These are phyloP conservation scores for Saprolegnia parasitica DNA, from an alignment of 352 stramenopile genomes.

Conservation along the genomic window DNA sequence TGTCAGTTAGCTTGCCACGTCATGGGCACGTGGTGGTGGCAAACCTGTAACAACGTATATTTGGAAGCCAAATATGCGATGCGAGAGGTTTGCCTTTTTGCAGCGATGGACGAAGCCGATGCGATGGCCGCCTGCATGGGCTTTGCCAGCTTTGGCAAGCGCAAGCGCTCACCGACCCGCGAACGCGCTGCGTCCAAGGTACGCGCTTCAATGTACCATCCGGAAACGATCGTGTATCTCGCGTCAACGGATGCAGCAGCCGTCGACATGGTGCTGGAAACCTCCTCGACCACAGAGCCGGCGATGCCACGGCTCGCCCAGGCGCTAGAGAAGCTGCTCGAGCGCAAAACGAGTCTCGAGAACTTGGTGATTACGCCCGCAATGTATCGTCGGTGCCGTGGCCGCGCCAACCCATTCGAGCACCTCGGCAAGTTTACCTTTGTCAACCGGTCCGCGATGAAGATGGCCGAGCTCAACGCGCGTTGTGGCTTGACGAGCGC, in stretches of 20 bases:
- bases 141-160: conserved; percentile 57
- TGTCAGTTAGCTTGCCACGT: too few species aligned
- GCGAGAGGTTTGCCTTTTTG: neutral
- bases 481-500: conserved; percentile 49
- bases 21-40: too few species aligned
- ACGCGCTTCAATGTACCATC: conserved; percentile 37
- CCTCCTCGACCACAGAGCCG: neutral
- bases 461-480: conserved; percentile 68
- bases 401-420: conserved; percentile 54
- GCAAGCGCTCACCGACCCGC: conserved; percentile 21
- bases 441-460: conserved; percentile 78
- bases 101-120: conserved; percentile 29
- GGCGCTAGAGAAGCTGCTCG: conserved; percentile 33
- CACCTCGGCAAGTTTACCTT: conserved; percentile 53
- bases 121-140: conserved; percentile 46
- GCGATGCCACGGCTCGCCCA: neutral
- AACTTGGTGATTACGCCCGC: neutral
- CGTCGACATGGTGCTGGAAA: neutral
- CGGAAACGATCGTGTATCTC: conserved; percentile 36
- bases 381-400: conserved; percentile 37
- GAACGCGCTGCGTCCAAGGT: neutral
- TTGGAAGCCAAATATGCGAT: neutral
- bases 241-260: neutral
- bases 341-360: conserved; percentile 37
- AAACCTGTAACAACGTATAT: too few species aligned